A percentile compares a stretch with the other conserved stretches of the same genome.
phyloP scores from a whole-genome alignment of 805 yeast genomes.

The Saccharomycopsis sp. region DNA sequence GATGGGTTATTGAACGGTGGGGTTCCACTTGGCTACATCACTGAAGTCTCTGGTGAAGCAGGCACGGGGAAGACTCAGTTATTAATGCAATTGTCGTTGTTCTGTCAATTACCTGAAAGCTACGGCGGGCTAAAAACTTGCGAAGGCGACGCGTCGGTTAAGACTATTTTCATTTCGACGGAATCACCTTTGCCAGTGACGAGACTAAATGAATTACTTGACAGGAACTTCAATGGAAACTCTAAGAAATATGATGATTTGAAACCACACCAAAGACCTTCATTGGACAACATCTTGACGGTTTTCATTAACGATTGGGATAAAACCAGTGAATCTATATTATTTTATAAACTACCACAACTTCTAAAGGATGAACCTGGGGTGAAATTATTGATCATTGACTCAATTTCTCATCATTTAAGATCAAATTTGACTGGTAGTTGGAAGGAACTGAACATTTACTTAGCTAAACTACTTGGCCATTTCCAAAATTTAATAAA shows the following conservation, averaged over 20 bases:
- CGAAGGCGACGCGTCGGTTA: conserved; percentile 14
- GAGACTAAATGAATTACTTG: conserved; percentile 47
- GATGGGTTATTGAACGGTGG: conserved; percentile 54
- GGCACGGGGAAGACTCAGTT: conserved; percentile 86
- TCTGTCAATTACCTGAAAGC: conserved; percentile 44
- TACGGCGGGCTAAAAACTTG: conserved; percentile 40
- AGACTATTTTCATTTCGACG: conserved; percentile 70
- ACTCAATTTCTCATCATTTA: conserved; percentile 78
- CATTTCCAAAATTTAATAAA: conserved; percentile 44
- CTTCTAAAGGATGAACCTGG: conserved; percentile 35
- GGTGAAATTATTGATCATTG: conserved; percentile 58
- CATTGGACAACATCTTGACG: conserved; percentile 12
- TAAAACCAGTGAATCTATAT: conserved; percentile 51
- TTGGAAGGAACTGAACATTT: conserved; percentile 33
- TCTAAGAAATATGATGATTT: conserved; percentile 40
- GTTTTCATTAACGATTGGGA: conserved; percentile 16
- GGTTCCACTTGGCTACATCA: conserved; percentile 43
- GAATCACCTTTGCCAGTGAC: conserved; percentile 67
- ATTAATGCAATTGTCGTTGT: conserved; percentile 54
- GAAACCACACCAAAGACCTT: conserved; percentile 42
- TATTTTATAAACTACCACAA: conserved; percentile 54
- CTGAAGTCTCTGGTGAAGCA: conserved; percentile 80
- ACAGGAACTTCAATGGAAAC: conserved; percentile 30
- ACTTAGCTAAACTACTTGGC: conserved; percentile 37
- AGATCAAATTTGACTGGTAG: conserved; percentile 48